Conservation (phyloP, 306 rosid genomes). For the Lotus japonicus region DNA sequence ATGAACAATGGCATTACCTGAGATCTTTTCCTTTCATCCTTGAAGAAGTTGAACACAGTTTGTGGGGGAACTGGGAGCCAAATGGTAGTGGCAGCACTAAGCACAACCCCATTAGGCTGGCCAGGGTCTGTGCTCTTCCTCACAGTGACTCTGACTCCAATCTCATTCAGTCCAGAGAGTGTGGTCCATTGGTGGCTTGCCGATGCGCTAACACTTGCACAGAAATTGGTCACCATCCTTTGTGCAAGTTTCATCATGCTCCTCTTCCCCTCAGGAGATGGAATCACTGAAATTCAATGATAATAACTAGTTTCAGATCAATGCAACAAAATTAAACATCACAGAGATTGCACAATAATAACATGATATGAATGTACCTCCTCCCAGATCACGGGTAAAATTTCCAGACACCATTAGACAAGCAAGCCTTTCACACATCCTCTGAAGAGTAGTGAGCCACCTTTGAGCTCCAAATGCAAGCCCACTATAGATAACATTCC, state of each 20-base stretch:
- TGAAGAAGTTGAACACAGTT: slow-evolving; percentile 79
- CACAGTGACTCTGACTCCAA: slow-evolving; percentile 71
- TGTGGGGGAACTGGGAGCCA: slow-evolving; percentile 90
- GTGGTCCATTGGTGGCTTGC: slow-evolving; percentile 78
- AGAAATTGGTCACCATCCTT: slow-evolving; percentile 80
- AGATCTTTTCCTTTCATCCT: slow-evolving; percentile 82
- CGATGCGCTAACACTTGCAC: slow-evolving; percentile 75
- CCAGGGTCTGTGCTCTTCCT: slow-evolving; percentile 81
- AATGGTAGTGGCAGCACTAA: slow-evolving; percentile 87
- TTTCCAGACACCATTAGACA: slow-evolving; percentile 63
- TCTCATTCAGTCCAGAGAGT: slow-evolving; percentile 65
- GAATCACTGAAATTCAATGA: slow-evolving; percentile 50
- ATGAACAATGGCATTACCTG: slow-evolving; percentile 40
- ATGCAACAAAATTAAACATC: neutral
- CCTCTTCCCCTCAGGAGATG: slow-evolving; percentile 73
- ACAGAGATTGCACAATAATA: neutral
- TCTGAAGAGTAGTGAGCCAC: slow-evolving; percentile 70
- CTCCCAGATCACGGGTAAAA: slow-evolving; percentile 74
- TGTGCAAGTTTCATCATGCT: slow-evolving; percentile 99
- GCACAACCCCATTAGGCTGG: slow-evolving; percentile 80
- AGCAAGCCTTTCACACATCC: slow-evolving; percentile 85
- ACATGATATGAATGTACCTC: slow-evolving; percentile 43
- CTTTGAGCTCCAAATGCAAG: slow-evolving; percentile 83
- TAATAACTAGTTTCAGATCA: neutral
- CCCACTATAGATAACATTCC: slow-evolving; percentile 62